These are phyloP conservation scores for Aureobasidium musti DNA, from an alignment of 2,329 filamentous ascomycete species.

Conservation along the genomic window DNA sequence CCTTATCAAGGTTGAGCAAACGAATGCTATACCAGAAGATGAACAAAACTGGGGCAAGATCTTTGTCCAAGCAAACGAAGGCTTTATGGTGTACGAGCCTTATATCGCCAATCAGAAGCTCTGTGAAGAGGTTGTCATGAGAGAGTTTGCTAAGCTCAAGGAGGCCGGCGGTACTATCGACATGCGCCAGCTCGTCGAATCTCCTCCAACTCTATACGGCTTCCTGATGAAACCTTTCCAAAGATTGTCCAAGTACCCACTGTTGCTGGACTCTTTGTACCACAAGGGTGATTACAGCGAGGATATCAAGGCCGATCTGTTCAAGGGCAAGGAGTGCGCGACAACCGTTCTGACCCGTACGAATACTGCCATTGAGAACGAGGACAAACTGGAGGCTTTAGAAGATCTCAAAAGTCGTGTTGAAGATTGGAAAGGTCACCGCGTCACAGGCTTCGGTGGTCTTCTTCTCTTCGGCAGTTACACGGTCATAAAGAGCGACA, in stretches of 20 bases:
- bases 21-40: slow-evolving; percentile 75
- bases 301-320: slow-evolving; percentile 69
- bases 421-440: slow-evolving; percentile 96
- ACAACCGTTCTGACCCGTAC: slow-evolving; percentile 80
- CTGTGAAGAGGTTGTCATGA: slow-evolving; percentile 79
- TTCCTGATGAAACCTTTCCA: slow-evolving; percentile 98
- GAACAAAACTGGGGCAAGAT: slow-evolving; percentile 94
- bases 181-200: slow-evolving; percentile 73
- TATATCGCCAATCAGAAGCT: slow-evolving; percentile 97
- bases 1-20: slow-evolving; percentile 92
- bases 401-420: slow-evolving; percentile 79
- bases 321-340: slow-evolving; percentile 75
- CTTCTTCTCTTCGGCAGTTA: slow-evolving; percentile 87
- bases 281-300: slow-evolving; percentile 79
- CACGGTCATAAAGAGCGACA: slow-evolving; percentile 72
- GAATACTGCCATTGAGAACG: slow-evolving; percentile 87
- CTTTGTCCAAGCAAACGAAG: slow-evolving; percentile 80
- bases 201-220: slow-evolving; percentile 83
- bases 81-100: slow-evolving; percentile 90
- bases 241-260: slow-evolving; percentile 87
- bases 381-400: slow-evolving; percentile 79
- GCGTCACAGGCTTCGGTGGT: slow-evolving; percentile 86
- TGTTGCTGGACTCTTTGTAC: slow-evolving; percentile 81
- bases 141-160: slow-evolving; percentile 84
- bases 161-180: slow-evolving; percentile 62